Base-by-base conservation (phyloP, 2,329 filamentous ascomycete genomes). In the Hypomyces perniciosus region DNA sequence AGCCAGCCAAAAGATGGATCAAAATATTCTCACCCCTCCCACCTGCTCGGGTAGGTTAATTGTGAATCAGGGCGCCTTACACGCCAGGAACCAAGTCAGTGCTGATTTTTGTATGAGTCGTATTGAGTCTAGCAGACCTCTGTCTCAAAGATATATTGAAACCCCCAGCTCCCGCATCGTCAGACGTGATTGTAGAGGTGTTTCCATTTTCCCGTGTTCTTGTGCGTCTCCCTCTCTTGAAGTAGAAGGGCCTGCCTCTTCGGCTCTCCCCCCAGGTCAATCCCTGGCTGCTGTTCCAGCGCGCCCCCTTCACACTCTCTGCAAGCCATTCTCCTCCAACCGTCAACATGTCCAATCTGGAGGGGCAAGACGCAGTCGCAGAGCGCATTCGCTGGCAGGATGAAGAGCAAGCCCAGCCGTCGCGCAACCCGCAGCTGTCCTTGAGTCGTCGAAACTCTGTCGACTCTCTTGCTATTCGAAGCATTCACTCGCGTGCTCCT, bases 381-480 rank as follows among this genome's bases (percentile, higher is more conserved):
- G 65, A 67, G 6, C 62, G 65, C 26, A 56, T 72, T 38, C 68
- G 63, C 51, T 71, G 69, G 68, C 55, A 64, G 10, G 68, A 70
- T 37, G 68, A 68, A 48, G 68, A 71, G 54, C 61, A 63, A 27
- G 61, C 55, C 28, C 57, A 49, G 9, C 46, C 44, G 4, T 57
- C 55, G 28, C 57, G 59, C 34, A 45, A 55, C 29, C 62, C 53
- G 46, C 56, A 54, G 31, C 44, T 52, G 13, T 38, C 54, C 3
- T 46, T 59, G 34, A 56, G 51, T n/a, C 56, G 60, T 10, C 33
- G 48, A 41, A 56, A 52, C 48, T 72, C 70, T 1, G 61, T 48
- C 27, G 65, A 70, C 38, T 73, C 71, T 1, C 62, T 74, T 58
- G 72, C 69, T 39, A 72, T 73, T 51, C 68, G 65, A 47, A 70